These are phyloP conservation scores for Posidonia australis DNA, from an alignment of 106 monocot species.

Conservation along the genomic window DNA sequence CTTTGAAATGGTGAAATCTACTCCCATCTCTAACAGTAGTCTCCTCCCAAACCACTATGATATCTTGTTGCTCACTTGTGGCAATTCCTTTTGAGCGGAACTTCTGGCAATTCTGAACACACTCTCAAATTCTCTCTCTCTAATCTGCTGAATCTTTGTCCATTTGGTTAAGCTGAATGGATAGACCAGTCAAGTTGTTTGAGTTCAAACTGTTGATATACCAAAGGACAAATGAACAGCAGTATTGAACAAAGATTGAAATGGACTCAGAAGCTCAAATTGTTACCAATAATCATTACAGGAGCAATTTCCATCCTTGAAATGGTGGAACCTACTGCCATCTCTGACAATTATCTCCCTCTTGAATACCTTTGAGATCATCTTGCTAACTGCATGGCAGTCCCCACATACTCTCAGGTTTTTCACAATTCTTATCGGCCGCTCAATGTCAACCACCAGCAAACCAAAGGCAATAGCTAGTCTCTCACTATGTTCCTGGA, in stretches of 20 bases:
- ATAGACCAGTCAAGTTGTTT: no score
- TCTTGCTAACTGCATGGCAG: slow-evolving; percentile 62
- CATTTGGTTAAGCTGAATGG: no score
- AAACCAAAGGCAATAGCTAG: slow-evolving; percentile 61
- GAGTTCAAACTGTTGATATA: no score
- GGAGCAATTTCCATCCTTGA: slow-evolving; percentile 50
- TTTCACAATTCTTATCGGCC: slow-evolving; percentile 44
- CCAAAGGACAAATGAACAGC: no score
- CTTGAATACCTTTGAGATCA: slow-evolving; percentile 40
- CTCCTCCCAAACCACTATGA: slow-evolving; percentile 44
- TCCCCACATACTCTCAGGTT: slow-evolving; percentile 52
- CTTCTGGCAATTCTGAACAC: slow-evolving; percentile 50
- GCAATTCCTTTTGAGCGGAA: no score
- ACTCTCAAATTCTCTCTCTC: slow-evolving; percentile 39
- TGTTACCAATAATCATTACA: slow-evolving; percentile 48
- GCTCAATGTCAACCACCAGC: slow-evolving; percentile 21
- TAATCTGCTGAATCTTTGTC: no score
- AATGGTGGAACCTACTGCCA: slow-evolving; percentile 68
- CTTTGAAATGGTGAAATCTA: slow-evolving; percentile 60
- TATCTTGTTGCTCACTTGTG: slow-evolving; percentile 41
- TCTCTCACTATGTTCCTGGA: slow-evolving; percentile 54
- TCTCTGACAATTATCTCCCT: slow-evolving; percentile 70
- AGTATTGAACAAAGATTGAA: no score
- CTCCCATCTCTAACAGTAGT: slow-evolving; percentile 62
- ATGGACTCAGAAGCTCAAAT: not conserved